Conservation (phyloP, 148 eudicot species). For the Linanthus parryae region DNA sequence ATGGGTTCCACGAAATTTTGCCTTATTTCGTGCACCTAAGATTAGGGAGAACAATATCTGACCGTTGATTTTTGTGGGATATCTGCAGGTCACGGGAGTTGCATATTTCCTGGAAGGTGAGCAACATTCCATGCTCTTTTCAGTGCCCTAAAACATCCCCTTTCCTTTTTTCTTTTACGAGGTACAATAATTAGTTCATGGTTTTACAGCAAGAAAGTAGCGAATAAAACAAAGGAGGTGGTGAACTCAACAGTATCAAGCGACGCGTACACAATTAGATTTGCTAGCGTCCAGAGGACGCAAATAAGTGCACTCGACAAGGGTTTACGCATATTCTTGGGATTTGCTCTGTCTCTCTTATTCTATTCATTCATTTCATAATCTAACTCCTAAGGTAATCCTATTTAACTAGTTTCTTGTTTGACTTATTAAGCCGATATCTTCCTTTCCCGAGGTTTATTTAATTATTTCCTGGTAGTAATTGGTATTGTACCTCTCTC, state of each 20-base stretch:
- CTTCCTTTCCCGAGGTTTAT: no score
- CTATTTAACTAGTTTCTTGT: no score
- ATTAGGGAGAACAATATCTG: constrained; percentile 9
- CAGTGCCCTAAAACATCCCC: constrained; percentile 7
- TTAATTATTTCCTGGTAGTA: no score
- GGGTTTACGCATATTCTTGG: constrained; percentile 18
- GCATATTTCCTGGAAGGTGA: constrained; percentile 96
- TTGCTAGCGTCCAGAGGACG: constrained; percentile 11
- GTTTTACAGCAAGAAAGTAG: constrained; percentile 54
- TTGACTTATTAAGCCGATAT: no score
- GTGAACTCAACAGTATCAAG: constrained; percentile 50
- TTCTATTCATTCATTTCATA: constrained; percentile 24
- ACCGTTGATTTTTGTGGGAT: constrained; percentile 31
- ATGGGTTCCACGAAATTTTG: not conserved
- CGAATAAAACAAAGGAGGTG: constrained; percentile 37
- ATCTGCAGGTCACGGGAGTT: constrained; percentile 82
- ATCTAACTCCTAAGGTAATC: constrained; percentile 10
- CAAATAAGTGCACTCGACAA: constrained; percentile 5
- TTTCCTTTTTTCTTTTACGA: constrained; percentile 4
- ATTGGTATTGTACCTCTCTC: no score
- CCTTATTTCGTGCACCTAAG: not conserved
- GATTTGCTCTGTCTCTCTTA: constrained; percentile 20
- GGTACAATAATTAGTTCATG: not conserved
- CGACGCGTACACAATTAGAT: constrained; percentile 27
- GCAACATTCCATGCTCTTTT: constrained; percentile 10